A percentile compares a stretch with the other conserved stretches of the same genome.
Evolutionary conservation across 306 rosid genomes (phyloP).

Genomic region (Glycine soja): DNA sequence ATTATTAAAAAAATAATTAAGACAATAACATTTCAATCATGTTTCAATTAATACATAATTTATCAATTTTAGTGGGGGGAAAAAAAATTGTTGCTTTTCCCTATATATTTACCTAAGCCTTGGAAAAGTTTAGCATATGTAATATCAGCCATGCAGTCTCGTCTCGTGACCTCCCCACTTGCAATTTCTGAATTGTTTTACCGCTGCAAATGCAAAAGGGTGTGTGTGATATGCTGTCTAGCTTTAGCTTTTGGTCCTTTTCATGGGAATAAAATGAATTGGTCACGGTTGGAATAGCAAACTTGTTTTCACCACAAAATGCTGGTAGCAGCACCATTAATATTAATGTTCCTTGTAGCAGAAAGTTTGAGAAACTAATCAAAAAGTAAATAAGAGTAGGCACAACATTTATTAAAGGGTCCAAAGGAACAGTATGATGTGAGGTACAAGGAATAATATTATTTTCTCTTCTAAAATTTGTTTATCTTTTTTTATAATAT

Average conservation of each 20-base stretch:
- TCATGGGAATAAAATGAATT: not conserved
- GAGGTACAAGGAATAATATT: not conserved
- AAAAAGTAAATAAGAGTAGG: conserved; percentile 21
- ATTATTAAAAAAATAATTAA: not conserved
- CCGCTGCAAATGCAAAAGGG: not conserved
- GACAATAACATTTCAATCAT: not conserved
- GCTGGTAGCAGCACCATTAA: not conserved
- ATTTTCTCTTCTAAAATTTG: too few relatives aligned
- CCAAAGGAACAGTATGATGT: not conserved
- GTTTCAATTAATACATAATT: not conserved
- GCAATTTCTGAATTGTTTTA: too few relatives aligned
- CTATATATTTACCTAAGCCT: not conserved
- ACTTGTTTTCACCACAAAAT: not conserved
- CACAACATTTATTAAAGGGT: conserved; percentile 11
- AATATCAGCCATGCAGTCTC: not conserved
- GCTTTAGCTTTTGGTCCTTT: not conserved
- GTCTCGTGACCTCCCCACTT: too few relatives aligned
- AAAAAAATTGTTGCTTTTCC: not conserved
- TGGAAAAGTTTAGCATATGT: too few relatives aligned
- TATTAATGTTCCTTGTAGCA: not conserved
- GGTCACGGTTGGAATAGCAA: conserved; percentile 1
- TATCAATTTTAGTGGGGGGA: too few relatives aligned
- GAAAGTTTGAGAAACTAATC: not conserved
- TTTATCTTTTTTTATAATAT: too few relatives aligned
- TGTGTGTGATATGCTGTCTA: not conserved